phyloP scores from a whole-genome alignment of 257 asterid genomes.

The Solanum appendiculatum region DNA sequence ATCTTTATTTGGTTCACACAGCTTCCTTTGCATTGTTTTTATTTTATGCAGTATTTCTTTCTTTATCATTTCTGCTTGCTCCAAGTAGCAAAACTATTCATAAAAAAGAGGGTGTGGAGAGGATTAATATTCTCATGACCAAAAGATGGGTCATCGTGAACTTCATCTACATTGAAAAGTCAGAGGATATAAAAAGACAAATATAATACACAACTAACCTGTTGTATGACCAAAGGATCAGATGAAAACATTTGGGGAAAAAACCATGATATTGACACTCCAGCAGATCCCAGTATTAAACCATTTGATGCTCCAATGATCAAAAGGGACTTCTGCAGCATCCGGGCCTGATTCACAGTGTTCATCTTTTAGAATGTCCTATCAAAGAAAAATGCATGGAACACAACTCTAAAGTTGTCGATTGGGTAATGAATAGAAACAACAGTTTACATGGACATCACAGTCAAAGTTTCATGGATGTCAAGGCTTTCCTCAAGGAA shows the following conservation, averaged over 20 bases:
- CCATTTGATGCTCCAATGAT: slow-evolving; percentile 71
- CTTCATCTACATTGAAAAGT: neutral
- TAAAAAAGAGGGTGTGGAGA: neutral
- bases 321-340: slow-evolving; percentile 68
- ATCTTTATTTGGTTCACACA: neutral
- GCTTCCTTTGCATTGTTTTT: neutral
- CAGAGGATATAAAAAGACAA: neutral
- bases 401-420: neutral
- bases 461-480: neutral
- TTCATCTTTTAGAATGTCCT: neutral
- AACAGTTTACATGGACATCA: neutral
- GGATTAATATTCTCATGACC: neutral
- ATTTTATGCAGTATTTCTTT: neutral
- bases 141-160: neutral
- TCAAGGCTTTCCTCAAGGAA: neutral
- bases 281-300: slow-evolving; percentile 54
- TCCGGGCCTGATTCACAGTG: slow-evolving; percentile 53
- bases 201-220: slow-evolving; percentile 38
- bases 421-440: neutral
- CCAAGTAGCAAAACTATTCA: neutral
- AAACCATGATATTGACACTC: slow-evolving; percentile 75
- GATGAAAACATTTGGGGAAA: slow-evolving; percentile 75
- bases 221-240: slow-evolving; percentile 60
- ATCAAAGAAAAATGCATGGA: neutral
- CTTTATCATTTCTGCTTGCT: neutral